Base-by-base conservation (phyloP, 768 basidiomycete genomes). In the Leccinum subtestaceum region DNA sequence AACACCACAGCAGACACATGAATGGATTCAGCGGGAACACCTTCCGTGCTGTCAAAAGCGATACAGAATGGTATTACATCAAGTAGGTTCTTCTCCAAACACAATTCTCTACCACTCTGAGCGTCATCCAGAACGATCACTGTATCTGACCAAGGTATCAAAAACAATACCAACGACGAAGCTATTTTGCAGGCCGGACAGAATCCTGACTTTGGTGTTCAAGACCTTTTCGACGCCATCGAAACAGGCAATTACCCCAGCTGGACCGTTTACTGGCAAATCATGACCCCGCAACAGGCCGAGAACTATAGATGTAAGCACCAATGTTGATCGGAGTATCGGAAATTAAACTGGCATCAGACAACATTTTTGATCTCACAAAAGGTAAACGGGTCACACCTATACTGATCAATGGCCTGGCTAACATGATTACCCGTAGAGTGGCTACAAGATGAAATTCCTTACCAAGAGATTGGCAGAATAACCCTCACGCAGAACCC, bases 221-320 rank as follows among this genome's bases (percentile, higher is more conserved):
- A 81, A 38, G 84, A 85, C 64, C 70, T 85, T 19, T 83, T 71
- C 60, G 81, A 84, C 23, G 75, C 83, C 17, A 85, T 86, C 61
- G 80, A 81, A 60, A 74, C 76, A 29, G 78, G 78, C 12, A 70
- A 78, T 8, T 84, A 75, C 72, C 84, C 84, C 25, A 78, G 79
- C 61, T 85, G 81, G 80, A 84, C 83, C 53, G 64, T 85, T 17
- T 83, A 81, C 62, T 80, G 83, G 12, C 84, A 85, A 71, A 77
- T 75, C 23, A 77, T 85, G 76, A 80, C 80, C 1, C 71, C 79
- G 9, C 63, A 80, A 59, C 74, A 84, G 65, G 84, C 84, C 15
- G 77, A 82, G 70, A 76, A 76, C 40, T 79, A 76, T 68, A 75
- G 72, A 66, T 65, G 63, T 76, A 48, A 55, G 72, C 43, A 21